Evolutionary conservation across 495 filamentous ascomycete species (phyloP), one percentile per base, ranked within the genome.

Genomic region (Opeltia flavorubescens): DNA sequence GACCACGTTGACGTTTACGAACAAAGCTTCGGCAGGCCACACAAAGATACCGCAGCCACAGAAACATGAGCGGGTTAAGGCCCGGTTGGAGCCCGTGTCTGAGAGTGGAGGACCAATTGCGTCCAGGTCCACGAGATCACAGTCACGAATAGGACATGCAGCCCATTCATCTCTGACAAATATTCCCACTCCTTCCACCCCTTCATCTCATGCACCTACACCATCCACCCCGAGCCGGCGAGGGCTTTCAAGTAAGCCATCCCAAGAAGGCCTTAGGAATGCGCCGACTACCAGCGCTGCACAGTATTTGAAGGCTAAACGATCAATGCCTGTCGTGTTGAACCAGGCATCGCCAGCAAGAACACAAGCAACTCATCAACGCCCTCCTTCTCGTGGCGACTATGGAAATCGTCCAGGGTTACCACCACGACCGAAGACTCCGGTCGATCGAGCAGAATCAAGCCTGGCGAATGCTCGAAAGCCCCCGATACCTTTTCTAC

Each of bases 71-170:
- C 78, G 84, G 36, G 69, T 72, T 9, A 75, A 76, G 55, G 82
- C 86, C n/a, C 81, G 78, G 2, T 71, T 98, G 8, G 91, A 95
- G 51, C 89, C 89, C 26, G 88, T 96, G 1, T 94, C 85, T 31
- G 93, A 96, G 63, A 84, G 80, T 47, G 89, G 88, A 47, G 86
- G 78, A 23, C 78, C 83, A 25, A 71, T 83, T 49, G 21, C 38
- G 13, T 68, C 67, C 34, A 68, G 63, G 44, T 72, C 69, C 43
- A 61, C 76, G 26, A 70, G 78, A 50, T 72, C 81, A 26, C 72
- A 76, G 46, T 84, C 81, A 5, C 75, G 79, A 45, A 63, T 83
- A 52, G 50, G 71, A n/a, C 76, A 85, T 62, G 70, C 76, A 24
- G 65, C 77, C 26, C 75, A 85, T 47, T 77, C 80, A 44, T 83